phyloP scores from a whole-genome alignment of 2,329 filamentous ascomycete genomes.

The Monascus ruber region DNA sequence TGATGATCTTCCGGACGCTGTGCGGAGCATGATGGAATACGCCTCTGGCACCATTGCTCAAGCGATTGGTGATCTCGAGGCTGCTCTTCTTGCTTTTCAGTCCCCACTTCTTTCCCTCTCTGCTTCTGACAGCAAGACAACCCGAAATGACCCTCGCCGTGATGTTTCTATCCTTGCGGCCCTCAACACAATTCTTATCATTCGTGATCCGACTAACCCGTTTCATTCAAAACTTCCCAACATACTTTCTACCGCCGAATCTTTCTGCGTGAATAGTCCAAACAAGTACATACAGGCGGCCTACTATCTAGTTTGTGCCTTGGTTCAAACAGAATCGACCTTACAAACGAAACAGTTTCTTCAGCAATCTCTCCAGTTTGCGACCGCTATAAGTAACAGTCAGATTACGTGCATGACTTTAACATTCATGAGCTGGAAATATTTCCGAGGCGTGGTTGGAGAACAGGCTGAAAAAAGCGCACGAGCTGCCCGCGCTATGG shows the following conservation, averaged over 20 bases:
- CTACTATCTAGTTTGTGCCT: constrained; percentile 63
- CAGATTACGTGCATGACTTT: constrained; percentile 75
- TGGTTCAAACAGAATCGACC: constrained; percentile 55
- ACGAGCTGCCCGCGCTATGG: constrained; percentile 56
- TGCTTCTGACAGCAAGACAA: constrained; percentile 24
- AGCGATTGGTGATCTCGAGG: constrained; percentile 59
- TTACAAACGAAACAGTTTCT: constrained; percentile 70
- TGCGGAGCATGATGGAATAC: constrained; percentile 53
- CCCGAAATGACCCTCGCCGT: constrained; percentile 41
- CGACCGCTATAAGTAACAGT: constrained; percentile 59
- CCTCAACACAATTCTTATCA: constrained; percentile 61
- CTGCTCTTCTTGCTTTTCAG: constrained; percentile 56
- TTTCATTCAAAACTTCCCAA: constrained; percentile 48
- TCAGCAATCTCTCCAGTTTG: constrained; percentile 57
- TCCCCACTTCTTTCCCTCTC: constrained; percentile 48
- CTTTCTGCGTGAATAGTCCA: constrained; percentile 55
- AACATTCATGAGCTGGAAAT: constrained; percentile 70
- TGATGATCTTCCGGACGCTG: constrained; percentile 26
- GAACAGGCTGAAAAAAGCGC: constrained; percentile 70
- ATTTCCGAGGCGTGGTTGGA: constrained; percentile 73
- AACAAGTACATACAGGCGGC: constrained; percentile 68
- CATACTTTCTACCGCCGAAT: constrained; percentile 55
- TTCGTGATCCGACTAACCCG: constrained; percentile 50
- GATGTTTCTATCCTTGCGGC: constrained; percentile 53
- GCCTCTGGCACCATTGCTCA: constrained; percentile 66